Percentiles rank a stretch among this genome's conserved stretches.
Conservation (phyloP, 768 basidiomycete species). For the Leccinum subgranulosum region DNA sequence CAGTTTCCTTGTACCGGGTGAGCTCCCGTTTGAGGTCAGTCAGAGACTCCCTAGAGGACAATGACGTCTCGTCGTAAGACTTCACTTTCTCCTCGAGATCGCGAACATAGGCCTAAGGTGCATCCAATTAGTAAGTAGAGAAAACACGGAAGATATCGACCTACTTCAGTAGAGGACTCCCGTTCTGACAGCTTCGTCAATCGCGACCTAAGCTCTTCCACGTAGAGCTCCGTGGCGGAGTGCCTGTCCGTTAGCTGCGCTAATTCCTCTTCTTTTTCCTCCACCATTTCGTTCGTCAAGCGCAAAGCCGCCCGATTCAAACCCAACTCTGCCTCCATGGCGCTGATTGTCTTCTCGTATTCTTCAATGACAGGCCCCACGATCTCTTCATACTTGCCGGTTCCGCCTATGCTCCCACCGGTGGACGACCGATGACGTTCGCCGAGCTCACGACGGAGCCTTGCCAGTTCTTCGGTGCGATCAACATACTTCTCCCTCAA, state of each 20-base stretch:
- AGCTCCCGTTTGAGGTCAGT: conserved; percentile 85
- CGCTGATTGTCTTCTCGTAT: conserved; percentile 95
- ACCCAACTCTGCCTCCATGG: conserved; percentile 90
- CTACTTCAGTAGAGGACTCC: conserved; percentile 88
- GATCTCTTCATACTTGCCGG: conserved; percentile 83
- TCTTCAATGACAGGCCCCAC: conserved; percentile 98
- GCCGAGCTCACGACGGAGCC: conserved; percentile 74
- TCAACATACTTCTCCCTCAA: conserved; percentile 82
- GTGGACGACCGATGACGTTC: conserved; percentile 60
- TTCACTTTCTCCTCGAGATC: conserved; percentile 94
- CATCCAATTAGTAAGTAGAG: neutral
- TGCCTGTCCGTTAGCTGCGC: conserved; percentile 63
- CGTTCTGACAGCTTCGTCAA: conserved; percentile 82
- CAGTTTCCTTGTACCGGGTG: conserved; percentile 68
- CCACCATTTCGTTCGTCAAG: conserved; percentile 89
- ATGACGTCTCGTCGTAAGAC: conserved; percentile 73
- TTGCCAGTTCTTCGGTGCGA: conserved; percentile 83
- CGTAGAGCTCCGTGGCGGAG: conserved; percentile 76
- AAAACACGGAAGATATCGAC: conserved; percentile 15
- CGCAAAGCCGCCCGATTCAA: conserved; percentile 83
- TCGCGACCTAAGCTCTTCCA: conserved; percentile 79
- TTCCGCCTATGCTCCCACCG: conserved; percentile 63
- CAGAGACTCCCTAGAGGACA: conserved; percentile 75
- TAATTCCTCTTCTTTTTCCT: conserved; percentile 87
- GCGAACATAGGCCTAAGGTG: conserved; percentile 76